Evolutionary conservation across 1,139 yeast species (phyloP).

Genomic region (Debaryomyces psychrophilus): DNA sequence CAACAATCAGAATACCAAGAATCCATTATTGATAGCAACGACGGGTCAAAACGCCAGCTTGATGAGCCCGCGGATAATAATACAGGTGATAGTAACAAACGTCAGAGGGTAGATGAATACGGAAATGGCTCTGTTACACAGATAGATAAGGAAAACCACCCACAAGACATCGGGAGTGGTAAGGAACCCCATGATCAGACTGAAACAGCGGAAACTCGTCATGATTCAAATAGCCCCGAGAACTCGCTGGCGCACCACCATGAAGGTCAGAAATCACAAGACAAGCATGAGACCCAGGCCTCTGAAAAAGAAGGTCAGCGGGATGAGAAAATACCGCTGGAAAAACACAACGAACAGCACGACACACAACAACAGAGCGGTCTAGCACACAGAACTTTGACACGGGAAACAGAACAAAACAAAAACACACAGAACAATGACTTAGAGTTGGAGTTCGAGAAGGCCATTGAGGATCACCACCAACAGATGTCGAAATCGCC

Average conservation of each 20-base stretch:
- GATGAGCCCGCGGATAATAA: neutral
- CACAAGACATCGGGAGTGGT: neutral
- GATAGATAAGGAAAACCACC: neutral
- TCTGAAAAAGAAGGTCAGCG: neutral
- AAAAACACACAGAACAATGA: slow-evolving; percentile 10
- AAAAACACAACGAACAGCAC: neutral
- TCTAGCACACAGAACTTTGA: neutral
- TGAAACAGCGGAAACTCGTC: neutral
- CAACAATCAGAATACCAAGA: slow-evolving; percentile 2
- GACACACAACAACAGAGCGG: neutral
- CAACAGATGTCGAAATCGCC: slow-evolving; percentile 14
- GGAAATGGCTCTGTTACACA: neutral
- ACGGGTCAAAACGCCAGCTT: slow-evolving; percentile 1
- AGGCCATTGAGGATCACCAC: slow-evolving; percentile 18
- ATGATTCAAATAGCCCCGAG: too few species aligned
- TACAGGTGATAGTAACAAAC: slow-evolving; percentile 1
- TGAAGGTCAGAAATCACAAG: too few species aligned
- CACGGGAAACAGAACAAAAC: neutral
- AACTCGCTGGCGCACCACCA: too few species aligned
- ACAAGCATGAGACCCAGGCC: neutral
- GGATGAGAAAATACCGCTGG: neutral
- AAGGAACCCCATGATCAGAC: neutral
- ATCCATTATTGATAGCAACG: slow-evolving; percentile 6
- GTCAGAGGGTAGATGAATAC: slow-evolving; percentile 7
- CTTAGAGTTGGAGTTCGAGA: slow-evolving; percentile 18